phyloP scores from a whole-genome alignment of 228 moss, liverwort and hornwort species.

The Sphagnum magellanicum region DNA sequence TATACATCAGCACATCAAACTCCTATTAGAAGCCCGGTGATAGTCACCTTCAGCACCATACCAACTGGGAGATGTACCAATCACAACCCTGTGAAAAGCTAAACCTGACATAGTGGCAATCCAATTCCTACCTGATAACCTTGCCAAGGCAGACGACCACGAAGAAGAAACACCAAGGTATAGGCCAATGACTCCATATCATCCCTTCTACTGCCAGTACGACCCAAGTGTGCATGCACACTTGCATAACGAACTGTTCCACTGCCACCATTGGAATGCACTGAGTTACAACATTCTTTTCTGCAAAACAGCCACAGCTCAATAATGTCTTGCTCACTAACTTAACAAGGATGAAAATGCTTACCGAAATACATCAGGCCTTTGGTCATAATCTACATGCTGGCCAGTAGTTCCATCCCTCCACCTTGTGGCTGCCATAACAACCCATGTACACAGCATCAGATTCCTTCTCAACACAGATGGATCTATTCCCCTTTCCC shows the following conservation, averaged over 20 bases:
- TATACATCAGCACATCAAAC: conserved; percentile 9
- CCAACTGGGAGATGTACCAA: too few species aligned
- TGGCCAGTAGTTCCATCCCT: conserved; percentile 92
- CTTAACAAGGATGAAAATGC: neutral
- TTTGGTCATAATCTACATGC: conserved; percentile 98
- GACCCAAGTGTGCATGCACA: conserved; percentile 94
- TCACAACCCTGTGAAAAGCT: too few species aligned
- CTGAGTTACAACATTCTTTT: too few species aligned
- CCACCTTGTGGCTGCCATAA: conserved; percentile 84
- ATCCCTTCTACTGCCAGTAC: conserved; percentile 96
- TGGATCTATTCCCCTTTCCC: too few species aligned
- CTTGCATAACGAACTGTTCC: conserved; percentile 98
- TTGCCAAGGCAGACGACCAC: conserved; percentile 96
- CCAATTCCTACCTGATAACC: conserved; percentile 72
- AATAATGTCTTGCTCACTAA: too few species aligned
- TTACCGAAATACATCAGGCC: conserved; percentile 97
- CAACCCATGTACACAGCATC: neutral
- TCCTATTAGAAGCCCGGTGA: too few species aligned
- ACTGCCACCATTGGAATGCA: conserved; percentile 18
- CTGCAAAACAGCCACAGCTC: too few species aligned
- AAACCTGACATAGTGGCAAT: too few species aligned
- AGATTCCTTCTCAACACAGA: too few species aligned
- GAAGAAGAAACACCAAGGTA: conserved; percentile 88
- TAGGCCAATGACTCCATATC: conserved; percentile 98
- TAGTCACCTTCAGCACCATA: too few species aligned